phyloP scores from a whole-genome alignment of 768 basidiomycete species.

The Pleurotus eryngii region DNA sequence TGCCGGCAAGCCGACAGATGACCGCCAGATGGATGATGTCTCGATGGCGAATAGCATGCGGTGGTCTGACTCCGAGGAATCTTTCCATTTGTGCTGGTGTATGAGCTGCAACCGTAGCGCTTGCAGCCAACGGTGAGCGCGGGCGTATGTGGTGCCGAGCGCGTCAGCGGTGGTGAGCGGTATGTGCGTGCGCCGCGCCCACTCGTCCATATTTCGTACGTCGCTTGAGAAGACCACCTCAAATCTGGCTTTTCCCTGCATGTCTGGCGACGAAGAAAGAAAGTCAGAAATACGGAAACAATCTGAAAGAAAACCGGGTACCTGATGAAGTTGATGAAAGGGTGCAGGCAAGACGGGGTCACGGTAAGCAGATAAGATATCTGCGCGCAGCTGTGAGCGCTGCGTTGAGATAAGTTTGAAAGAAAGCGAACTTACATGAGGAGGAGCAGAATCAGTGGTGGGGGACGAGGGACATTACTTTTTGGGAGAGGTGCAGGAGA shows the following conservation, averaged over 20 bases:
- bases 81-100: constrained; percentile 68
- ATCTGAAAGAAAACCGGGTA: too few species aligned
- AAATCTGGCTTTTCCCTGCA: constrained; percentile 35
- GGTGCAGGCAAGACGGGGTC: too few species aligned
- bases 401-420: not conserved
- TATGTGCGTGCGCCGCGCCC: constrained; percentile 76
- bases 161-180: constrained; percentile 83
- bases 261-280: constrained; percentile 11
- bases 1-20: constrained; percentile 70
- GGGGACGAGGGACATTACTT: constrained; percentile 5
- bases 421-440: not conserved
- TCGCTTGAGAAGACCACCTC: constrained; percentile 79
- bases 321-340: not conserved
- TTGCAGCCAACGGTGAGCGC: constrained; percentile 74
- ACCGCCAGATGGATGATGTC: constrained; percentile 75
- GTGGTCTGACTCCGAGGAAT: constrained; percentile 52
- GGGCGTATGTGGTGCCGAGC: constrained; percentile 75
- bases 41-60: constrained; percentile 81
- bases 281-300: too few species aligned
- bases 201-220: constrained; percentile 78
- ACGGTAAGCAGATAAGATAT: not conserved
- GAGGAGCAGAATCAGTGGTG: not conserved
- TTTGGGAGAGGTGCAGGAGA: not conserved
- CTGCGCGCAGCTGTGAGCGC: not conserved
- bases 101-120: constrained; percentile 61